Conservation (phyloP, 2,329 filamentous ascomycete genomes). For the Leptographium radiaticola region DNA sequence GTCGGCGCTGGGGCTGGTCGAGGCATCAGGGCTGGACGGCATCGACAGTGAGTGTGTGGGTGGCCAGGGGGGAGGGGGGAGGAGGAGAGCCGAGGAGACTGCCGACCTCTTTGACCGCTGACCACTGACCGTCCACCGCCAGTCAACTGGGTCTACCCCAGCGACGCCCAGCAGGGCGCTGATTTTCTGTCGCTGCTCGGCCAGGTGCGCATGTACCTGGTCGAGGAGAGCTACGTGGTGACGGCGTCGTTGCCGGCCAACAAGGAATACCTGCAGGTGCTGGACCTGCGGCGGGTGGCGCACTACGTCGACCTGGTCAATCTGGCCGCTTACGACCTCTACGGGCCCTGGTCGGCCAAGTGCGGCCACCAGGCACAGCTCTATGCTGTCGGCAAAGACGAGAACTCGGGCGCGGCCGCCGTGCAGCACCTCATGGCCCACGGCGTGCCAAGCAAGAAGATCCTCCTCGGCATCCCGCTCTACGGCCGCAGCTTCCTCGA, state of each 20-base stretch:
- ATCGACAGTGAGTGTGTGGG: slow-evolving; percentile 51
- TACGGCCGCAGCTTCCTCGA: slow-evolving; percentile 66
- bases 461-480: slow-evolving; percentile 61
- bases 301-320: slow-evolving; percentile 63
- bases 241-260: slow-evolving; percentile 61
- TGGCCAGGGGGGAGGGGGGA: no score
- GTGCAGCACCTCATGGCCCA: slow-evolving; percentile 52
- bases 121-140: neutral
- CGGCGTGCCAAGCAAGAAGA: slow-evolving; percentile 56
- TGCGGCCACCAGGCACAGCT: slow-evolving; percentile 68
- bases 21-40: slow-evolving; percentile 58
- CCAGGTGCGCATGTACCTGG: slow-evolving; percentile 52
- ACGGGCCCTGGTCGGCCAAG: slow-evolving; percentile 53
- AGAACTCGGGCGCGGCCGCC: slow-evolving; percentile 52
- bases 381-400: slow-evolving; percentile 45
- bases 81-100: no score
- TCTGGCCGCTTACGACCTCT: slow-evolving; percentile 71
- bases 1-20: slow-evolving; percentile 52
- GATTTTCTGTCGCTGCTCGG: slow-evolving; percentile 60
- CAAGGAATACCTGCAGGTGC: slow-evolving; percentile 51
- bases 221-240: slow-evolving; percentile 53
- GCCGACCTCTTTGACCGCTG: no score
- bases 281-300: slow-evolving; percentile 50
- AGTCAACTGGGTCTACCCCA: slow-evolving; percentile 77
- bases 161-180: slow-evolving; percentile 48